Evolutionary conservation across 768 basidiomycete species (phyloP).

Genomic region (Termitomyces sp.): DNA sequence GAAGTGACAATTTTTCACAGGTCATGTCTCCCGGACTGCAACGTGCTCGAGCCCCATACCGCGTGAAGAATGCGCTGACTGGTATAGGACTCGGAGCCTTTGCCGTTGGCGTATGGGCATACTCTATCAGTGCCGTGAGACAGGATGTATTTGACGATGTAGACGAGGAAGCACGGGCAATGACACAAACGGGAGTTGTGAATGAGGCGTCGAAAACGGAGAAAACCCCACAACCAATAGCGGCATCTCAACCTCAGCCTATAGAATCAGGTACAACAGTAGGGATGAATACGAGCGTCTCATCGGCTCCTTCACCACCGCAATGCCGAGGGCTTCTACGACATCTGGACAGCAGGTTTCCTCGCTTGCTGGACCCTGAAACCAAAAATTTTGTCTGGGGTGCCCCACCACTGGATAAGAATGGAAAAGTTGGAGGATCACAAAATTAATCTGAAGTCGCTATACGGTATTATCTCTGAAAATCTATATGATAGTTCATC

Average conservation of each 20-base stretch:
- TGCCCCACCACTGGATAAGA: slow-evolving; percentile 62
- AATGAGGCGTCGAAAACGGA: slow-evolving; percentile 24
- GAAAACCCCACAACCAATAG: slow-evolving; percentile 14
- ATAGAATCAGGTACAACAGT: background rate
- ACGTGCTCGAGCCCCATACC: slow-evolving; percentile 85
- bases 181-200: slow-evolving; percentile 32
- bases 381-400: slow-evolving; percentile 67
- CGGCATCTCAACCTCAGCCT: slow-evolving; percentile 4
- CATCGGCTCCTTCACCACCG: background rate
- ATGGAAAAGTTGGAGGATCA: slow-evolving; percentile 37
- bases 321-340: slow-evolving; percentile 40
- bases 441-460: slow-evolving; percentile 1
- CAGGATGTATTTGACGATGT: slow-evolving; percentile 90
- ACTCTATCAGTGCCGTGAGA: slow-evolving; percentile 91
- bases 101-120: slow-evolving; percentile 79
- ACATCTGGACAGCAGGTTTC: slow-evolving; percentile 39
- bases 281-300: background rate
- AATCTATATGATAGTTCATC: background rate
- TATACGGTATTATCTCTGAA: background rate
- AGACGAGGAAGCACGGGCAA: slow-evolving; percentile 67
- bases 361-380: slow-evolving; percentile 52
- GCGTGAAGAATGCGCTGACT: slow-evolving; percentile 71
- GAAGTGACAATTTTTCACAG: slow-evolving; percentile 28
- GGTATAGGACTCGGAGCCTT: slow-evolving; percentile 71
- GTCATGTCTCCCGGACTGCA: slow-evolving; percentile 82